These are phyloP conservation scores for Sugiyamaella mastotermitis DNA, from an alignment of 805 yeast genomes.

Conservation along the genomic window DNA sequence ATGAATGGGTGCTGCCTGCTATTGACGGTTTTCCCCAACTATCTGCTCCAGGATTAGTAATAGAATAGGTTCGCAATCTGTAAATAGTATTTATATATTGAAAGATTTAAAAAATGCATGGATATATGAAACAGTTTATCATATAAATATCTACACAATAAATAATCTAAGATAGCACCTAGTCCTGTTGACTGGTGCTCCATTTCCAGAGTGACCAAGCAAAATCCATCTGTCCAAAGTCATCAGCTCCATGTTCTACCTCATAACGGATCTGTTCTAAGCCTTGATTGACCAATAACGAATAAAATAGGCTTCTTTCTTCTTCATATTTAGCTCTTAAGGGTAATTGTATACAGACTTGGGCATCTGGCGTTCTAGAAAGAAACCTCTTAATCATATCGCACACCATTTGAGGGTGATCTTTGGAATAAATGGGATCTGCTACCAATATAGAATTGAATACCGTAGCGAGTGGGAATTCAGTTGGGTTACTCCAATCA, in stretches of 20 bases:
- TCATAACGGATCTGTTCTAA: slow-evolving; percentile 34
- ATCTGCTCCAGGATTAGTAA: background rate
- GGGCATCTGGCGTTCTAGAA: slow-evolving; percentile 28
- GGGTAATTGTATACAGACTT: slow-evolving; percentile 71
- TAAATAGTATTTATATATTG: background rate
- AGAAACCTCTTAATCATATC: slow-evolving; percentile 51
- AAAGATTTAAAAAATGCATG: background rate
- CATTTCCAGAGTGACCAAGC: slow-evolving; percentile 15
- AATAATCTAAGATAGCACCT: background rate
- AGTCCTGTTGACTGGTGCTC: background rate
- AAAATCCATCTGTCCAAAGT: slow-evolving; percentile 70
- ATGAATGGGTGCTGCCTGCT: slow-evolving; percentile 4
- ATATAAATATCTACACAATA: too few relatives aligned
- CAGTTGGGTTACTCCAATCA: slow-evolving; percentile 70
- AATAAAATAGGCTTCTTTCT: slow-evolving; percentile 61
- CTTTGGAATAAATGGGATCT: slow-evolving; percentile 82
- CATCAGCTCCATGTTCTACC: slow-evolving; percentile 68
- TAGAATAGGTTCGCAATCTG: background rate
- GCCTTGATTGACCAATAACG: slow-evolving; percentile 34
- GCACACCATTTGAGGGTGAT: slow-evolving; percentile 72
- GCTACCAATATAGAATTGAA: slow-evolving; percentile 66
- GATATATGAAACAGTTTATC: too few relatives aligned
- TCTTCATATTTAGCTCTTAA: slow-evolving; percentile 57
- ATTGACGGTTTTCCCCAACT: slow-evolving; percentile 5
- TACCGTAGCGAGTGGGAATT: slow-evolving; percentile 16